Evolutionary conservation across 352 stramenopile species (phyloP).

Genomic region (Globisporangium camurandrum): DNA sequence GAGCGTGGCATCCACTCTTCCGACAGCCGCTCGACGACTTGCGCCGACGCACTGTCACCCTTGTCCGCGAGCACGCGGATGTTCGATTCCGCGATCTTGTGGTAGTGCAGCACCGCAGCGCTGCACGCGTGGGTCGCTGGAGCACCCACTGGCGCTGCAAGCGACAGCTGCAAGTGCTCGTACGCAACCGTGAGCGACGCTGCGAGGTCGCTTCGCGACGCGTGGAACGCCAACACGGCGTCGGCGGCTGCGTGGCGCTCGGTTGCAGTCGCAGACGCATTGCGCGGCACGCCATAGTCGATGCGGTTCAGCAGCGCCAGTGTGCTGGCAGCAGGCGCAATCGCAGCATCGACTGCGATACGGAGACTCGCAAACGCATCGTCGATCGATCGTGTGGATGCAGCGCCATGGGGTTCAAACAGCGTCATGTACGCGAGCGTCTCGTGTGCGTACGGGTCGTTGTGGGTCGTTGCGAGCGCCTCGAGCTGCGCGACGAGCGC

Average conservation of each 20-base stretch:
- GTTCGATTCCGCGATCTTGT: constrained; percentile 50
- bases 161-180: constrained; percentile 28
- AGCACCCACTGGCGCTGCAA: constrained; percentile 10
- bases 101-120: constrained; percentile 36
- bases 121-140: constrained; percentile 19
- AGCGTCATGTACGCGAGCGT: constrained; percentile 53
- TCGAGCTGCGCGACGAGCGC: constrained; percentile 30
- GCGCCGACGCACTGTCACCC: constrained; percentile 29
- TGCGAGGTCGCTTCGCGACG: constrained; percentile 32
- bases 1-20: constrained; percentile 25
- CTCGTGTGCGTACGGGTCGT: constrained; percentile 45
- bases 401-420: constrained; percentile 30
- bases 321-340: constrained; percentile 28
- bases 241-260: constrained; percentile 28
- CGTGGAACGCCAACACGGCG: constrained; percentile 24
- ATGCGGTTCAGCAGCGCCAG: constrained; percentile 53
- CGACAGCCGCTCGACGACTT: constrained; percentile 37
- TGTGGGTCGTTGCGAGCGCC: constrained; percentile 15
- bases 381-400: constrained; percentile 14
- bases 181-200: constrained; percentile 56
- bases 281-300: constrained; percentile 26
- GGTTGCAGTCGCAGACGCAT: constrained; percentile 12
- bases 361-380: constrained; percentile 36
- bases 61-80: constrained; percentile 40
- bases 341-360: constrained; percentile 30